phyloP scores from a whole-genome alignment of 2,329 filamentous ascomycete species.

The Huntiella abstrusa region DNA sequence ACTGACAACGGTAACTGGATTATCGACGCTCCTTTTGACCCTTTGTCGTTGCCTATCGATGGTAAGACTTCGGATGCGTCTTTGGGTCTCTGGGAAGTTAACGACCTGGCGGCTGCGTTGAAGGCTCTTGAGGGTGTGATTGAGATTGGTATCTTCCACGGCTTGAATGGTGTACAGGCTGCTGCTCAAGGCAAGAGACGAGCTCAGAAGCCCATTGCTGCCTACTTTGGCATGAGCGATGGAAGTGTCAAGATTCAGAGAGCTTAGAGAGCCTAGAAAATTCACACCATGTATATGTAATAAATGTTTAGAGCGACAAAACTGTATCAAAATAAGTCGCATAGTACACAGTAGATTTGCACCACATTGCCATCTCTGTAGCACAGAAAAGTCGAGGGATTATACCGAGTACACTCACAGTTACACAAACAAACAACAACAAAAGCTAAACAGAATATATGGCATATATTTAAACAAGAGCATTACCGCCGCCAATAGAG shows the following conservation, averaged over 20 bases:
- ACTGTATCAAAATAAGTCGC: too few relatives aligned
- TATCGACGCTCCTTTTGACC: slow-evolving; percentile 75
- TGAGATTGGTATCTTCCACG: slow-evolving; percentile 81
- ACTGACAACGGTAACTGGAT: slow-evolving; percentile 50
- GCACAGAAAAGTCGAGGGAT: too few relatives aligned
- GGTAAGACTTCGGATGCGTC: slow-evolving; percentile 24
- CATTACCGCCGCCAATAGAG: neutral
- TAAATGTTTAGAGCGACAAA: too few relatives aligned
- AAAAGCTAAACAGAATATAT: too few relatives aligned
- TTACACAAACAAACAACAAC: too few relatives aligned
- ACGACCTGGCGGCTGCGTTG: slow-evolving; percentile 45
- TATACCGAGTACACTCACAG: too few relatives aligned
- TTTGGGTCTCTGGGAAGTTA: slow-evolving; percentile 35
- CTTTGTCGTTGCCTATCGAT: slow-evolving; percentile 46
- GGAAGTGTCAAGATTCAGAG: slow-evolving; percentile 23
- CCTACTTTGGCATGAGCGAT: slow-evolving; percentile 84
- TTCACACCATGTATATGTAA: too few relatives aligned
- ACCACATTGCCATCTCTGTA: too few relatives aligned
- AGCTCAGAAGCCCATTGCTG: slow-evolving; percentile 79
- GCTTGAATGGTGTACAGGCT: slow-evolving; percentile 55
- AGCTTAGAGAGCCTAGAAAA: neutral
- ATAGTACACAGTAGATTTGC: too few relatives aligned
- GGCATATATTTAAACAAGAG: neutral
- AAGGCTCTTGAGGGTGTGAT: slow-evolving; percentile 60
- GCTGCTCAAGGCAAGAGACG: slow-evolving; percentile 35